Evolutionary conservation across 2,329 filamentous ascomycete species (phyloP), one percentile per base, ranked within the genome.

Genomic region (Aureobasidium sp.): DNA sequence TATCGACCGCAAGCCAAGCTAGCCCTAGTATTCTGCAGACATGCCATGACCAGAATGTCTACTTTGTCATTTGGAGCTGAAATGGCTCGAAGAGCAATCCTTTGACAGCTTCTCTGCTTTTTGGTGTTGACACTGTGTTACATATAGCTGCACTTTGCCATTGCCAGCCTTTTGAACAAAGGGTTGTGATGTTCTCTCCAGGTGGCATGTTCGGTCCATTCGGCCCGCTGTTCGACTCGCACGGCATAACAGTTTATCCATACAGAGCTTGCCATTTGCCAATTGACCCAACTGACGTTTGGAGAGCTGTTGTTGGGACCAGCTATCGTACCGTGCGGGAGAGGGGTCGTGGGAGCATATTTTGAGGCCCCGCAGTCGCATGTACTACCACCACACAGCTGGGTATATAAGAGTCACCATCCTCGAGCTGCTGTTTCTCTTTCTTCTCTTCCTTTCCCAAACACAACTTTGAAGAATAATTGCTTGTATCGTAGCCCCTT

Each of bases 301-400:
- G 8, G 24, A 17, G 27, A 46, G 27, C 17, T 46, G 39, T 57
- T 29, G 53, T 46, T 57, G n/a, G 44, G 53, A 27, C 24, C 53
- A 34, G 6, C 10, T 36, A 5, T 57, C 24, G 47, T 41, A 17
- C 52, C 50, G 50, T 53, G 60, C 50, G 52, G 36, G 51, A 27
- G 52, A 62, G 60, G 52, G 50, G 60, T 56, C 15, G 43, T 57
- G 15, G 48, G 41, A 37, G 43, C 24, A 29, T 34, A 10, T 29
- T 29, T 37, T 24, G n/a, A 24, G 41, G 60, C 60, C 52, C 60
- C 60, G 52, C 52, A 47, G 20, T 61, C 50, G 29, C 60, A 62
- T 41, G 34, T 62, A 9, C 37, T 55, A 27, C 47, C 29, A 24
- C 4, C 41, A 57, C n/a, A 20, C 17, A 51, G 44, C 43, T 57